Percentiles rank a stretch among this genome's conserved stretches.
phyloP scores from a whole-genome alignment of 441 rosid species.

The Erysimum cheiri region DNA sequence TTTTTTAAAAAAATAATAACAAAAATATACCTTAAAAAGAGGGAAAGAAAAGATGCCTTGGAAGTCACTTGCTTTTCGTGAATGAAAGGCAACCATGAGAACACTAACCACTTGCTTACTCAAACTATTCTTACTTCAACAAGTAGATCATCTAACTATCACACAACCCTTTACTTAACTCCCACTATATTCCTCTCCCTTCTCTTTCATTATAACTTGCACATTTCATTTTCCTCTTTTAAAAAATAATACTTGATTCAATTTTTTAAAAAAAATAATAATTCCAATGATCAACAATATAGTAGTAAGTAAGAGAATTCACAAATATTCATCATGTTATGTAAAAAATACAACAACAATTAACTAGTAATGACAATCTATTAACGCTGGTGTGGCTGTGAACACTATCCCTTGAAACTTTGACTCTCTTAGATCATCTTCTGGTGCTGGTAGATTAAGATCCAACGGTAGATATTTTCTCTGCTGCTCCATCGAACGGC shows the following conservation, averaged over 20 bases:
- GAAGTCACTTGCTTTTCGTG: constrained; percentile 84
- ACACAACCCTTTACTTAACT: constrained; percentile 48
- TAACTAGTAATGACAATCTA: constrained; percentile 80
- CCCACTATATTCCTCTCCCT: constrained; percentile 41
- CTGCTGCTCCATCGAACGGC: constrained; percentile 44
- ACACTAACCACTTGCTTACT: constrained; percentile 77
- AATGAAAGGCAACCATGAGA: constrained; percentile 77
- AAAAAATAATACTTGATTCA: constrained; percentile 34
- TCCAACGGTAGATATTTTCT: constrained; percentile 66
- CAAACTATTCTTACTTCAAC: constrained; percentile 73
- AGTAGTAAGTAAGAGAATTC: constrained; percentile 43
- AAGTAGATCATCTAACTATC: constrained; percentile 53
- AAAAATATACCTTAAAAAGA: constrained; percentile 33
- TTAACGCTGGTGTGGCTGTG: constrained; percentile 64
- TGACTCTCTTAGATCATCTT: constrained; percentile 66
- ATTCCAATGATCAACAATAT: constrained; percentile 38
- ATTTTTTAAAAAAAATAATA: constrained; percentile 23
- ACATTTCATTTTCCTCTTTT: constrained; percentile 38
- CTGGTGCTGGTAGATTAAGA: constrained; percentile 96
- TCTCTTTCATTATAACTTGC: constrained; percentile 33
- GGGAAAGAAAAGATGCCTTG: constrained; percentile 49
- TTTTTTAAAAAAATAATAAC: constrained; percentile 5
- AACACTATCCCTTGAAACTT: constrained; percentile 60
- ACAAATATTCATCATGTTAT: constrained; percentile 44
- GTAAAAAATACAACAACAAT: background rate